phyloP scores from a whole-genome alignment of 805 yeast species.

The Zygoascus flipseniorum region DNA sequence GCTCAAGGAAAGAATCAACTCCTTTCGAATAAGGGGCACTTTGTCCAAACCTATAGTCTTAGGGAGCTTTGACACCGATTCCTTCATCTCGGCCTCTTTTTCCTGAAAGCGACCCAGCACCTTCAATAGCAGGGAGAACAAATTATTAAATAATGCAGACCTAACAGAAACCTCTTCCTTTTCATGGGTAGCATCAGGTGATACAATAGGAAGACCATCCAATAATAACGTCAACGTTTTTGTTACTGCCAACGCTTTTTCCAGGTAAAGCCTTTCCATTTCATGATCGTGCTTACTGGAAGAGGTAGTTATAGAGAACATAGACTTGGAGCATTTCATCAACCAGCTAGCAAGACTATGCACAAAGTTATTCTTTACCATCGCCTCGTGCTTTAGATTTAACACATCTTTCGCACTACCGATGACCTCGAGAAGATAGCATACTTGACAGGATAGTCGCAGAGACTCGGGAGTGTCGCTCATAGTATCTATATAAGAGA shows the following conservation, averaged over 20 bases:
- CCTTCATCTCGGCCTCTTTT: conserved; percentile 12
- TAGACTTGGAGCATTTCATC: conserved; percentile 6
- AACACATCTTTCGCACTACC: conserved; percentile 18
- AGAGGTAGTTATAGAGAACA: neutral
- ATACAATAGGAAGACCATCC: conserved; percentile 12
- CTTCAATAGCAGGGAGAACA: conserved; percentile 40
- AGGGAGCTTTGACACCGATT: neutral
- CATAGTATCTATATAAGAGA: conserved; percentile 16
- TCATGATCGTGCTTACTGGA: conserved; percentile 6
- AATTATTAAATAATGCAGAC: conserved; percentile 37
- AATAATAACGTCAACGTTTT: conserved; percentile 14
- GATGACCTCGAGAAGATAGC: conserved; percentile 19
- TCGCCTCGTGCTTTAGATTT: conserved; percentile 17
- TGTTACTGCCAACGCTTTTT: conserved; percentile 14
- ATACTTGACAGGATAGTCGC: conserved; percentile 16
- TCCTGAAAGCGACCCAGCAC: conserved; percentile 35
- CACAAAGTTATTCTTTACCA: conserved; percentile 18
- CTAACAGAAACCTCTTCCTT: conserved; percentile 23
- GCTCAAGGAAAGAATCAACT: conserved; percentile 56
- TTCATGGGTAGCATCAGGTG: conserved; percentile 14
- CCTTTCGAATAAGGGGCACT: conserved; percentile 39
- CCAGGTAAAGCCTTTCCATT: conserved; percentile 13
- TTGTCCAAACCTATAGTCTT: conserved; percentile 10
- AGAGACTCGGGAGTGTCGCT: conserved; percentile 9
- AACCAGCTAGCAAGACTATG: conserved; percentile 22